A percentile compares a stretch with the other conserved stretches of the same genome.
phyloP scores from a whole-genome alignment of 148 eudicot genomes.

The Amaranthus cruentus region DNA sequence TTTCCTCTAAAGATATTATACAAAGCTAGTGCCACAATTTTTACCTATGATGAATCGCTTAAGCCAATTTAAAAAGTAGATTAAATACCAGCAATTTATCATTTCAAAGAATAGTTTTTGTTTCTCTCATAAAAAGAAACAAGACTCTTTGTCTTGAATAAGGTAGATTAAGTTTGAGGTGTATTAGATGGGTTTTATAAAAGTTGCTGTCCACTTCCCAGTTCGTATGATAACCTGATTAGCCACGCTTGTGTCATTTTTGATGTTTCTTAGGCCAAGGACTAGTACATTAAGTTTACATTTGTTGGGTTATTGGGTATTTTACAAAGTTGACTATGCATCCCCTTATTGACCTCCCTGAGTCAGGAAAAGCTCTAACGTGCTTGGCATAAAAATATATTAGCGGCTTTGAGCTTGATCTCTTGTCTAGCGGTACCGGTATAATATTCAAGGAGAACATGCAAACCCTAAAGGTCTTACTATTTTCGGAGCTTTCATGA shows the following conservation, averaged over 20 bases:
- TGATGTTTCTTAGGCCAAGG: too few relatives aligned
- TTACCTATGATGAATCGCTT: background rate
- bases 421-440: too few relatives aligned
- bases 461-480: background rate
- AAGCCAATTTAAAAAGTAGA: background rate
- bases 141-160: background rate
- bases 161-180: background rate
- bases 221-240: background rate
- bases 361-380: too few relatives aligned
- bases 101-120: background rate
- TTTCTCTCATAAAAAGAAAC: background rate
- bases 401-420: too few relatives aligned
- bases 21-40: background rate
- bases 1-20: background rate
- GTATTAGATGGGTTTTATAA: background rate
- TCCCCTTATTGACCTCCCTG: too few relatives aligned
- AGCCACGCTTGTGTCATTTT: background rate
- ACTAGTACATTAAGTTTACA: too few relatives aligned
- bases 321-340: too few relatives aligned
- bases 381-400: too few relatives aligned
- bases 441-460: background rate
- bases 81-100: background rate
- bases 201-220: background rate
- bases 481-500: background rate
- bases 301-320: too few relatives aligned